Evolutionary conservation across 306 rosid genomes (phyloP), one percentile per base, ranked within the genome.

Genomic region (Fagus crenata): DNA sequence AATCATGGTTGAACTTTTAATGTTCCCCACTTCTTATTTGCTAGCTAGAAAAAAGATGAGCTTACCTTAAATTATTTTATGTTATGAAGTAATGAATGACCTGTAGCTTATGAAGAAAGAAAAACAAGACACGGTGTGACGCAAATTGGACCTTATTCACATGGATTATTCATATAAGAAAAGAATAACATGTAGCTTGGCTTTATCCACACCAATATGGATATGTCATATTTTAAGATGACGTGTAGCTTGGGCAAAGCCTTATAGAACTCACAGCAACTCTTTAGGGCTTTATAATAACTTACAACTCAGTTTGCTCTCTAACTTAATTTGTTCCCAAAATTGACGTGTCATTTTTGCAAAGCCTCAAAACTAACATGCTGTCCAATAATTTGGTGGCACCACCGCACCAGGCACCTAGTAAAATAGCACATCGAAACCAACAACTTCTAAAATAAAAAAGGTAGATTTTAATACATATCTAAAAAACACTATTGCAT

Each of bases 121-220:
- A 15, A 58, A 37, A 43, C 28, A 64, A 64, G 17, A 22, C 43
- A 65, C 11, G n/a, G 41, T 6, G 70, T 15, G 2, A 65, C 31
- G 28, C 70, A 65, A 17, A 63, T 63, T 13, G 46, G 39, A 37
- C 7, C 18, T n/a, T n/a, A 37, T 64, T 61, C 15, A 35, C 5
- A 3, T 14, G 3, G 0, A 32, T 13, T 75, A 9, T 40, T 31
- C 54, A 54, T 65, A 0, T 22, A 73, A 74, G 54, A 18, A 78
- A 69, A 70, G 17, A 46, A 80, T 78, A 72, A 83, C 81, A 55
- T 32, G 75, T n/a, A 71, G 49, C 49, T 75, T 42, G 83, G 72
- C 77, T 80, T 83, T 53, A 71, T 75, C 85, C 85, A 79, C 85
- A 79, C 83, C 67, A 81, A 6, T 75, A 55, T 63, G 75, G 31